A percentile compares a stretch with the other conserved stretches of the same genome.
Evolutionary conservation across 2,329 filamentous ascomycete genomes (phyloP).

Genomic region (Penicillium sp.): DNA sequence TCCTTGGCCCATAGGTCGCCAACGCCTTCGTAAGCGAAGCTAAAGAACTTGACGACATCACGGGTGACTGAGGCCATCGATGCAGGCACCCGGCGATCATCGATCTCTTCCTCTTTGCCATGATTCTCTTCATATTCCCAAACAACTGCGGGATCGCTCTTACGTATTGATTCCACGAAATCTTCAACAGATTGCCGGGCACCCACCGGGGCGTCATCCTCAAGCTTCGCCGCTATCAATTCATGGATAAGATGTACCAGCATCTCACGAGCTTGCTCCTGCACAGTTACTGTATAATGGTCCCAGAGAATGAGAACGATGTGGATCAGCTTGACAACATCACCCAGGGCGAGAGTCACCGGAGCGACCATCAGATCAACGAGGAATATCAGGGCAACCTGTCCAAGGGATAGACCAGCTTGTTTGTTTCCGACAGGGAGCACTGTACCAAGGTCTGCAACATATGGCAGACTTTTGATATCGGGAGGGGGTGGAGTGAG

Average conservation of each 20-base stretch:
- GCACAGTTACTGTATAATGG: slow-evolving; percentile 89
- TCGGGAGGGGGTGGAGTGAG: slow-evolving; percentile 65
- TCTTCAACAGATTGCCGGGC: slow-evolving; percentile 78
- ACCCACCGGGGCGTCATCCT: slow-evolving; percentile 66
- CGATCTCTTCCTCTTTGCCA: slow-evolving; percentile 68
- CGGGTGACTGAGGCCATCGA: slow-evolving; percentile 83
- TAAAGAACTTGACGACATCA: slow-evolving; percentile 81
- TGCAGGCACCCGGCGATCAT: slow-evolving; percentile 75
- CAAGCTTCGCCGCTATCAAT: slow-evolving; percentile 74
- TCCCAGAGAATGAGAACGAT: slow-evolving; percentile 95
- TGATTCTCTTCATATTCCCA: slow-evolving; percentile 96
- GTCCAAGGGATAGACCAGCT: slow-evolving; percentile 84
- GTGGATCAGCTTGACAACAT: slow-evolving; percentile 81
- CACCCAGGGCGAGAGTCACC: slow-evolving; percentile 72
- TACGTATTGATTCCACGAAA: slow-evolving; percentile 80
- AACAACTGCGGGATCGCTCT: slow-evolving; percentile 77
- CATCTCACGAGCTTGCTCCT: slow-evolving; percentile 97
- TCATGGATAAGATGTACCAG: slow-evolving; percentile 96
- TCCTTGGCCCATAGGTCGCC: slow-evolving; percentile 89
- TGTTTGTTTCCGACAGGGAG: slow-evolving; percentile 88
- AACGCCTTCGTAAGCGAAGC: slow-evolving; percentile 77
- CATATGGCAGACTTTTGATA: slow-evolving; percentile 74
- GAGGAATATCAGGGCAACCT: slow-evolving; percentile 86
- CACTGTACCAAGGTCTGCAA: slow-evolving; percentile 76
- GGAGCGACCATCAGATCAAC: slow-evolving; percentile 96